phyloP scores from a whole-genome alignment of 1,284 basidiomycete genomes.

The Sporisorium sorghi region DNA sequence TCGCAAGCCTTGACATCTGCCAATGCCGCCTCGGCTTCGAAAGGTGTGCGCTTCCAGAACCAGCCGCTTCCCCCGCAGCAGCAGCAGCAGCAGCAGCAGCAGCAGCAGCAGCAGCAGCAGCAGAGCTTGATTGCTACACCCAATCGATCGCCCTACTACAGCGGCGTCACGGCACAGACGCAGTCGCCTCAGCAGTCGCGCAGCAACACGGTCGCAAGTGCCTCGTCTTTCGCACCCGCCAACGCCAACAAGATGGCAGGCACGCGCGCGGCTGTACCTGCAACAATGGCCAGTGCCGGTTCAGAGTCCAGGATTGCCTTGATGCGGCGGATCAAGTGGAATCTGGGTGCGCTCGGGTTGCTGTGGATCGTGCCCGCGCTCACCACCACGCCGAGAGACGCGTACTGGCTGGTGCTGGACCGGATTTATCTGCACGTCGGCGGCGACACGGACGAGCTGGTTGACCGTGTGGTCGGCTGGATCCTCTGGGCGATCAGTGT shows the following conservation, averaged over 20 bases:
- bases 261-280: not conserved
- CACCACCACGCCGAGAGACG: constrained; percentile 20
- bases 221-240: not conserved
- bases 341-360: constrained; percentile 23
- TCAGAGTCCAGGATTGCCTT: constrained; percentile 17
- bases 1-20: constrained; percentile 32
- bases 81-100: constrained; percentile 14
- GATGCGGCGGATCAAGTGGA: constrained; percentile 35
- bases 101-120: not conserved
- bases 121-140: constrained; percentile 12
- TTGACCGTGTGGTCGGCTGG: constrained; percentile 41
- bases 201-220: not conserved
- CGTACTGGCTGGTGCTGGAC: constrained; percentile 42
- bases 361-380: constrained; percentile 42
- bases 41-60: constrained; percentile 40
- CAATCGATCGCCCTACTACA: constrained; percentile 21
- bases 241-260: constrained; percentile 1
- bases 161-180: constrained; percentile 6
- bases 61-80: constrained; percentile 32
- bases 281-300: not conserved
- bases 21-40: constrained; percentile 13
- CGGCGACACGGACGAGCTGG: constrained; percentile 32
- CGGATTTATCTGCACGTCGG: constrained; percentile 34
- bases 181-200: constrained; percentile 9
- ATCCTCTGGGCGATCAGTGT: constrained; percentile 42